These are phyloP conservation scores for Cutaneotrichosporon dermatis DNA, from an alignment of 1,284 basidiomycete genomes.

Conservation along the genomic window DNA sequence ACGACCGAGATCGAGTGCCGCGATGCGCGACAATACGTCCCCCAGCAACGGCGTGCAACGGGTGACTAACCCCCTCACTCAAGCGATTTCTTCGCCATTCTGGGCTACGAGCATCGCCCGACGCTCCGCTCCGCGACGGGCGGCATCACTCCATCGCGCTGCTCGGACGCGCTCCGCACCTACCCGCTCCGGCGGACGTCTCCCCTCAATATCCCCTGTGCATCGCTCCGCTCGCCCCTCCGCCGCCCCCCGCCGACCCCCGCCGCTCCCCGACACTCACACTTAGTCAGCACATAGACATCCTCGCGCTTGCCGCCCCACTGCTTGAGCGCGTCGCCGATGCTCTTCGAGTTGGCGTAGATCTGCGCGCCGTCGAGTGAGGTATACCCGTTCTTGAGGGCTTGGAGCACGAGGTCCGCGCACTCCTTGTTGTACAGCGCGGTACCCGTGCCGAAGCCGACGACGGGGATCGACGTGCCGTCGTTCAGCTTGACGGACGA, in stretches of 20 bases:
- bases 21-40: too few species aligned
- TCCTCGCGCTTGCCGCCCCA: conserved; percentile 55
- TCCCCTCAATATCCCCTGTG: too few species aligned
- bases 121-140: too few species aligned
- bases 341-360: conserved; percentile 53
- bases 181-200: too few species aligned
- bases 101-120: too few species aligned
- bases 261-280: conserved; percentile 21
- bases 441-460: conserved; percentile 42
- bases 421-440: conserved; percentile 34
- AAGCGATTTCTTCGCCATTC: too few species aligned
- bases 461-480: conserved; percentile 29
- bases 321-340: conserved; percentile 57
- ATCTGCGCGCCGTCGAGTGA: conserved; percentile 40
- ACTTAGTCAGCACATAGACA: conserved; percentile 56
- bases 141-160: too few species aligned
- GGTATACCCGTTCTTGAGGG: conserved; percentile 34
- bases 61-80: too few species aligned
- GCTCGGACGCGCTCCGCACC: too few species aligned
- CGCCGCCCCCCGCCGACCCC: neutral
- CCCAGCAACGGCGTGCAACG: too few species aligned
- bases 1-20: too few species aligned
- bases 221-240: too few species aligned
- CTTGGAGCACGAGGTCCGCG: conserved; percentile 25
- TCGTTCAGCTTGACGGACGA: conserved; percentile 34